These are phyloP conservation scores for Pleoardoris graminearum DNA, from an alignment of 2,329 filamentous ascomycete species.

Conservation along the genomic window DNA sequence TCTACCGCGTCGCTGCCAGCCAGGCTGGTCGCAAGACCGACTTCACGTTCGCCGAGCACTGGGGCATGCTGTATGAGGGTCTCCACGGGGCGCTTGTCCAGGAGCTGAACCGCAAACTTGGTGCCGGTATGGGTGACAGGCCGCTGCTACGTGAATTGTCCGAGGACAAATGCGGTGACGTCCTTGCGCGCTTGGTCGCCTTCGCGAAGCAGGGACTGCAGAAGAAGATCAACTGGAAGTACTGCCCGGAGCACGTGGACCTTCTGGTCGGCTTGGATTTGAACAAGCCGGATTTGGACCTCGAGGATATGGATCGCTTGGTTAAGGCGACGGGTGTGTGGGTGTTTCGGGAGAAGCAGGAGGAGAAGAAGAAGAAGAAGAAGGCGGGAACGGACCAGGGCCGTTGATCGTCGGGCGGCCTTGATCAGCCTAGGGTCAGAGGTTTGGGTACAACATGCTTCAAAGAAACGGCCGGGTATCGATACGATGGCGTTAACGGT, in stretches of 20 bases:
- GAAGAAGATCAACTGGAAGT: conserved; percentile 4
- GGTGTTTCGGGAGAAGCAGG: no score
- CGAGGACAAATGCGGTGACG: not conserved
- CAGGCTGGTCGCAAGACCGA: not conserved
- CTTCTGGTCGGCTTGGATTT: not conserved
- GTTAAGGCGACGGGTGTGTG: conserved; percentile 5
- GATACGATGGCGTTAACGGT: no score
- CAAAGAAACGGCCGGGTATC: no score
- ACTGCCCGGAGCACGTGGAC: not conserved
- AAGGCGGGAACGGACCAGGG: no score
- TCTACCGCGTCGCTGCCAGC: conserved; percentile 7
- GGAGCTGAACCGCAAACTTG: conserved; percentile 5
- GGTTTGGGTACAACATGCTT: no score
- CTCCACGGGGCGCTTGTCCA: not conserved
- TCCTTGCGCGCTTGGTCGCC: not conserved
- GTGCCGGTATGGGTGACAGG: not conserved
- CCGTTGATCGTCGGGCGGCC: no score
- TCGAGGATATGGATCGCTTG: conserved; percentile 6
- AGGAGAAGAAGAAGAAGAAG: no score
- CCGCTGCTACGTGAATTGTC: not conserved
- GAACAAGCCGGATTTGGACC: not conserved
- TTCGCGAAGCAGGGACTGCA: conserved; percentile 11
- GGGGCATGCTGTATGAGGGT: not conserved
- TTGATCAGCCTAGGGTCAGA: no score
- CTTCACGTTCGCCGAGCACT: conserved; percentile 3